Conservation (phyloP, 1,139 yeast species). For the Nakaseomyces nivariensis region DNA sequence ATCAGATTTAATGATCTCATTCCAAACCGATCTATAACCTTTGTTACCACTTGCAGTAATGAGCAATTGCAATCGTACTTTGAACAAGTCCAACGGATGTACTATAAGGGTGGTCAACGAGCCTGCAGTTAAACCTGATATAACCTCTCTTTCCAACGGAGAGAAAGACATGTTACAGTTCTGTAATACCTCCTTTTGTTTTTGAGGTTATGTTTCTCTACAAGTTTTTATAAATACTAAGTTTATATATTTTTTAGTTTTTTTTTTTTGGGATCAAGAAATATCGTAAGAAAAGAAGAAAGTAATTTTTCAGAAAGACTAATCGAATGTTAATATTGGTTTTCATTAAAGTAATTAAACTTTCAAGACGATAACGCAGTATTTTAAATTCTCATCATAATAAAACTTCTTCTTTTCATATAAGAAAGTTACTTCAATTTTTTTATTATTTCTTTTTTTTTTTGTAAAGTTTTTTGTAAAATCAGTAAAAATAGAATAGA, state of each 20-base stretch:
- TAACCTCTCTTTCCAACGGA: slow-evolving; percentile 39
- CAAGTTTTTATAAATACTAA: background rate
- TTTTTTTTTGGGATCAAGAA: background rate
- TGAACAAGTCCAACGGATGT: slow-evolving; percentile 83
- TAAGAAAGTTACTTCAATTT: background rate
- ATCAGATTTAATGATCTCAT: background rate
- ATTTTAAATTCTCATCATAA: slow-evolving; percentile 10
- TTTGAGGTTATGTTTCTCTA: background rate
- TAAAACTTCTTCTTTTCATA: background rate
- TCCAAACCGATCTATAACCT: slow-evolving; percentile 1
- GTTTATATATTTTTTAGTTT: background rate
- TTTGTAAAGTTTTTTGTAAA: background rate
- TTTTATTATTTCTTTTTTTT: background rate
- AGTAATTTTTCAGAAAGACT: background rate
- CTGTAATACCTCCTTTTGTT: background rate
- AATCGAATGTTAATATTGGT: background rate
- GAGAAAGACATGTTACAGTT: slow-evolving; percentile 10
- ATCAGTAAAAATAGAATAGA: background rate
- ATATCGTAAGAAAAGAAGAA: no score
- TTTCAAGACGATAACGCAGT: slow-evolving; percentile 20
- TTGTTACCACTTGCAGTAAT: slow-evolving; percentile 13
- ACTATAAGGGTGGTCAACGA: slow-evolving; percentile 65
- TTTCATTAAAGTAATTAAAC: slow-evolving; percentile 11
- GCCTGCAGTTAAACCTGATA: slow-evolving; percentile 81
- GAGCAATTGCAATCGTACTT: slow-evolving; percentile 59